Evolutionary conservation across 768 basidiomycete species (phyloP).

Genomic region (Tulasnella sp.): DNA sequence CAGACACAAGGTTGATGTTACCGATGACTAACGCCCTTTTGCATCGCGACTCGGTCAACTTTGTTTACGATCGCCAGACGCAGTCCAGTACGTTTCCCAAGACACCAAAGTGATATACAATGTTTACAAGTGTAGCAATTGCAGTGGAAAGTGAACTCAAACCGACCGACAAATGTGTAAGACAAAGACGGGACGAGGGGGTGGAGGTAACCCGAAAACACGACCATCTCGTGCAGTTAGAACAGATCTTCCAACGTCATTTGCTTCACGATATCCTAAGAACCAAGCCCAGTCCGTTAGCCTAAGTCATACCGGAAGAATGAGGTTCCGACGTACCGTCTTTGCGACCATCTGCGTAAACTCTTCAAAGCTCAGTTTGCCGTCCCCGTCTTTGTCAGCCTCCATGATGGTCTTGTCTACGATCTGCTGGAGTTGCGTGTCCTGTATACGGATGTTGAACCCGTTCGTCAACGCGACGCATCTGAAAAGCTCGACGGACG

Average conservation of each 20-base stretch:
- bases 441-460: constrained; percentile 52
- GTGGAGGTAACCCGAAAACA: not conserved
- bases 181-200: not conserved
- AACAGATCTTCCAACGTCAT: constrained; percentile 97
- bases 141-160: too few species aligned
- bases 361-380: constrained; percentile 96
- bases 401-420: constrained; percentile 99
- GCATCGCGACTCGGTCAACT: too few species aligned
- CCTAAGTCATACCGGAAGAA: not conserved
- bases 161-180: not conserved
- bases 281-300: not conserved
- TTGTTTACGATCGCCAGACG: too few species aligned
- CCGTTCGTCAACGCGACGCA: not conserved
- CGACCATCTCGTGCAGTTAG: constrained; percentile 43
- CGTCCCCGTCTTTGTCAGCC: constrained; percentile 93
- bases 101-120: constrained; percentile 3
- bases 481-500: not conserved
- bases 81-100: too few species aligned
- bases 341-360: constrained; percentile 96
- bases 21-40: too few species aligned
- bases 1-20: too few species aligned
- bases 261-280: constrained; percentile 94
- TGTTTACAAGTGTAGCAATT: too few species aligned
- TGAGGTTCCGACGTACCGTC: constrained; percentile 61
- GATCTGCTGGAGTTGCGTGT: constrained; percentile 98